A percentile compares a stretch with the other conserved stretches of the same genome.
These are phyloP conservation scores for Ministeria vibrans DNA, from an alignment of 78 protist genomes.

Conservation along the genomic window DNA sequence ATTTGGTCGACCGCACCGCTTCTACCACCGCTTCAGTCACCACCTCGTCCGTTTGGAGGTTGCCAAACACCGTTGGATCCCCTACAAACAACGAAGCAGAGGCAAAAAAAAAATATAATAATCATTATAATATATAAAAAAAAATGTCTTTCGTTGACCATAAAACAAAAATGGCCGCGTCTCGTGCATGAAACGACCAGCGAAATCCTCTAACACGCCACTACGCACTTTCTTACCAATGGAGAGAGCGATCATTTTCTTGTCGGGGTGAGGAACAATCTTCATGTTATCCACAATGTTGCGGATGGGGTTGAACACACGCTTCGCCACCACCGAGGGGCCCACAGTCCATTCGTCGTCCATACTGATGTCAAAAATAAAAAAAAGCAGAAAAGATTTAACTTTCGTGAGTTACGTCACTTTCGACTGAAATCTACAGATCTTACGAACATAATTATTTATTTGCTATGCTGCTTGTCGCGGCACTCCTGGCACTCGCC, in stretches of 20 bases:
- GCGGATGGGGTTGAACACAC: constrained; percentile 76
- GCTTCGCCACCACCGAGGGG: constrained; percentile 24
- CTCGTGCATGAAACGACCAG: background rate
- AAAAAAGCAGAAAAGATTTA: too few species aligned
- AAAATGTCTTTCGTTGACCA: background rate
- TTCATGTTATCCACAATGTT: constrained; percentile 68
- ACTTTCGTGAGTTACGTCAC: too few species aligned
- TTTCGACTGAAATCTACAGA: too few species aligned
- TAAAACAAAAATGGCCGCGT: background rate
- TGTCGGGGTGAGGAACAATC: constrained; percentile 63
- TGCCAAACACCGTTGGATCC: constrained; percentile 85
- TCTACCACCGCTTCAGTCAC: constrained; percentile 24
- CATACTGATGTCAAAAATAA: too few species aligned
- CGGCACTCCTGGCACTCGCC: too few species aligned
- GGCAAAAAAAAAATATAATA: too few species aligned
- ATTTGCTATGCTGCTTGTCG: too few species aligned
- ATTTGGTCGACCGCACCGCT: constrained; percentile 17
- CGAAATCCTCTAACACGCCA: background rate
- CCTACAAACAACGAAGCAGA: constrained; percentile 3
- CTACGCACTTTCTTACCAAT: background rate
- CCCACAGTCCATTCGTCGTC: constrained; percentile 15
- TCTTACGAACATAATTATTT: too few species aligned
- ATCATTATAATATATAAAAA: background rate
- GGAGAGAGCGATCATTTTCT: constrained; percentile 38
- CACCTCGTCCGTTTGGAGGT: constrained; percentile 30